phyloP scores from a whole-genome alignment of 78 protist genomes.

The Pelomyxa schiedti region DNA sequence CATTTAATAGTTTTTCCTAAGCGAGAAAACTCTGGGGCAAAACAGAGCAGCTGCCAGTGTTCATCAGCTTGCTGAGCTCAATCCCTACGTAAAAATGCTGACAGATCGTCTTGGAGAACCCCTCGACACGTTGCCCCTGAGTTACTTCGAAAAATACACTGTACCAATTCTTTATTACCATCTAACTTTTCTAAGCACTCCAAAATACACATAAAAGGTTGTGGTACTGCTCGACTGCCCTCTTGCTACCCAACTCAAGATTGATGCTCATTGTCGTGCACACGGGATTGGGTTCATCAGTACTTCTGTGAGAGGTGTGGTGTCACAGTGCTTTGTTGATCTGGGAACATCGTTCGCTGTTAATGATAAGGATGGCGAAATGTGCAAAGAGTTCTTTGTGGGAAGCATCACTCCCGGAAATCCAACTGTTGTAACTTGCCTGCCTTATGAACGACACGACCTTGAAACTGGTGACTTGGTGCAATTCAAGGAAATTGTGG shows the following conservation, averaged over 20 bases:
- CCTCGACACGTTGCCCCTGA: constrained; percentile 4
- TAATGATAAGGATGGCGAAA: constrained; percentile 39
- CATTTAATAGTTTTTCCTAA: constrained; percentile 23
- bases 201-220: constrained; percentile 1
- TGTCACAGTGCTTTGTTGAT: constrained; percentile 19
- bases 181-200: not conserved
- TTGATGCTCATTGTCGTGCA: constrained; percentile 19
- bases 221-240: constrained; percentile 28
- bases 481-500: constrained; percentile 70
- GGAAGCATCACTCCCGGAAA: constrained; percentile 13
- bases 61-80: constrained; percentile 19
- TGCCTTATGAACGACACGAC: constrained; percentile 69
- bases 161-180: not conserved
- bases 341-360: constrained; percentile 11
- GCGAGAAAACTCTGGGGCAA: not conserved
- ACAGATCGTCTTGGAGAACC: not conserved
- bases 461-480: constrained; percentile 77
- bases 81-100: constrained; percentile 32
- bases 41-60: constrained; percentile 22
- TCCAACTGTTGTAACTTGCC: constrained; percentile 57
- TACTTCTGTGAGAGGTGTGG: constrained; percentile 8
- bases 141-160: not conserved
- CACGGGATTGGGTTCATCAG: constrained; percentile 10
- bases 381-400: constrained; percentile 32
- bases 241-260: not conserved